Conservation (phyloP, 139 green algal genomes). For the Chlamydomonas eustigma region DNA sequence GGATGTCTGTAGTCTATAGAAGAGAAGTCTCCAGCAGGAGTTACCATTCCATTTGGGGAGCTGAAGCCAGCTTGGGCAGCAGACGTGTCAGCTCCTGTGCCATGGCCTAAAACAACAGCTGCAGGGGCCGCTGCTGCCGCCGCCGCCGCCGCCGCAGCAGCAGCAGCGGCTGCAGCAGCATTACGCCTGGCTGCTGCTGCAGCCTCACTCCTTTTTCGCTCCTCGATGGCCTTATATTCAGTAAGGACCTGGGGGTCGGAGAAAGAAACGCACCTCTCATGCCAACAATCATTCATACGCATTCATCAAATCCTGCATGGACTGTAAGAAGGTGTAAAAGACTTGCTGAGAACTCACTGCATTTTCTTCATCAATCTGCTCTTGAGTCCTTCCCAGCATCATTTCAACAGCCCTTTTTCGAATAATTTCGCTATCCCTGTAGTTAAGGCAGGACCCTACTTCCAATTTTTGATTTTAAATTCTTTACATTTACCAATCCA, state of each 20-base stretch:
- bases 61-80: not conserved
- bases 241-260: not conserved
- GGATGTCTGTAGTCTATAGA: constrained; percentile 19
- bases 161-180: not conserved
- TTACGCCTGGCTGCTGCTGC: not conserved
- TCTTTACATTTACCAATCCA: too few species aligned
- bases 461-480: too few species aligned
- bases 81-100: not conserved
- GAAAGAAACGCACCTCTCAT: too few species aligned
- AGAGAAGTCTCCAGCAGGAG: not conserved
- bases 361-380: constrained; percentile 66
- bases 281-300: too few species aligned
- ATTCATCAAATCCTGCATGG: too few species aligned
- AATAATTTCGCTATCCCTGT: constrained; percentile 31
- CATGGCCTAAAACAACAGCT: not conserved
- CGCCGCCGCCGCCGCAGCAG: not conserved
- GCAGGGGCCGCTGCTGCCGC: not conserved
- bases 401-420: constrained; percentile 63
- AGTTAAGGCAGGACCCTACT: too few species aligned
- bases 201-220: constrained; percentile 47
- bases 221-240: constrained; percentile 40
- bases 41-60: not conserved
- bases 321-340: too few species aligned
- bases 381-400: constrained; percentile 52
- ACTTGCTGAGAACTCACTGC: too few species aligned